Evolutionary conservation across 345 rosid species (phyloP), one percentile per base, ranked within the genome.

Genomic region (Melaleuca quinquenervia): DNA sequence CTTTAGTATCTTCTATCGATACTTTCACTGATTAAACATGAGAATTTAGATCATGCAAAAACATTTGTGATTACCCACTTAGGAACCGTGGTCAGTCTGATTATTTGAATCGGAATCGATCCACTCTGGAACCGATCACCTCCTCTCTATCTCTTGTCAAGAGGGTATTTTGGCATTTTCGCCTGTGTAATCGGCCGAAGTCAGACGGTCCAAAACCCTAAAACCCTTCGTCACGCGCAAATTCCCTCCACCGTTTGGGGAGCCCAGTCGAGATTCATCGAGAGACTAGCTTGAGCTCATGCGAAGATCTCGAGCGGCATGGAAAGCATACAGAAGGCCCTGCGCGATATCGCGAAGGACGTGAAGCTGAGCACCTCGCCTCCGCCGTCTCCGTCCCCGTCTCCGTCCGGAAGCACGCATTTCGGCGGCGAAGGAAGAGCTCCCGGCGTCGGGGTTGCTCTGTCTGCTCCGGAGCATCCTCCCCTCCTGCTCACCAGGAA

Each of bases 251-350:
- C 64, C 49, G 64, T 83, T 56, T 48, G 7, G 29, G 48, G 48
- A 11, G 62, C 32, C 36, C 60, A 4, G 5, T 36, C n/a, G 48
- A 32, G n/a, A 32, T 32, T 50, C 55, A 14, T 7, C 16, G 55
- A 2, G 21, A 21, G 11, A 49, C 36, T 5, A 7, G 44, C 36
- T 2, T 16, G 11, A 29, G 24, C 7, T 27, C 51, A 18, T 1
- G 62, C 16, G 55, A 53, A 21, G 55, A 24, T 84, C 62, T 29
- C 49, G 11, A 62, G 55, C 45, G 52, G 24, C 74, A 86, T 86
- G 83, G 88, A 86, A 52, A 85, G 85, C 49, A 75, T 86, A 48
- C 83, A 84, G 85, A 74, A 84, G 58, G 85, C 82, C 27, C 8
- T 83, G 41, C 83, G 85, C 54, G 74, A 62, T 21, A 26, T 83